phyloP scores from a whole-genome alignment of 179 eudicot species.

The Corrigiola litoralis region DNA sequence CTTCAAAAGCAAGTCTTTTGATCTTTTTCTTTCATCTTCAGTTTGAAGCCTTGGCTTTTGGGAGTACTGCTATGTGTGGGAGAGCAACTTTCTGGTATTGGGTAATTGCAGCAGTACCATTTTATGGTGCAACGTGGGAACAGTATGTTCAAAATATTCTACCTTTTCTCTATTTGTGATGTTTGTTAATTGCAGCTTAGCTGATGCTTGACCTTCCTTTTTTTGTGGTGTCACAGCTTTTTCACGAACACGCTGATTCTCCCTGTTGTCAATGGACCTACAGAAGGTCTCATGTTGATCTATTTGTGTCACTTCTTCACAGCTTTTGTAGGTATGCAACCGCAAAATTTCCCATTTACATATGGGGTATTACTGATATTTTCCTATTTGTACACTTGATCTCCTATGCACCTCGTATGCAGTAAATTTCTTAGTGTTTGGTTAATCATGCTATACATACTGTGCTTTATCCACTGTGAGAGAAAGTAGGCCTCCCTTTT shows the following conservation, averaged over 20 bases:
- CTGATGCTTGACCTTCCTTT: slow-evolving; percentile 4
- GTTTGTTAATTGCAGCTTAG: not conserved
- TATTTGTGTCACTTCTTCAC: slow-evolving; percentile 77
- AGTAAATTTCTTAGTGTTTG: too few species aligned
- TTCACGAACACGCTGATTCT: slow-evolving; percentile 96
- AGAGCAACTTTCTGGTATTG: slow-evolving; percentile 84
- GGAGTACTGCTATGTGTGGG: slow-evolving; percentile 90
- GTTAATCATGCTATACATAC: too few species aligned
- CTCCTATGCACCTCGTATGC: too few species aligned
- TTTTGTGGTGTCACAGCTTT: slow-evolving; percentile 48
- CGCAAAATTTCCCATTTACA: too few species aligned
- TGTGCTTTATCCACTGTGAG: too few species aligned
- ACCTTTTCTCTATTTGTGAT: too few species aligned
- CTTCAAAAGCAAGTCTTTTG: slow-evolving; percentile 2
- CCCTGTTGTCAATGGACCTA: slow-evolving; percentile 93
- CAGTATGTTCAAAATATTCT: too few species aligned
- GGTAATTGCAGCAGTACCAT: slow-evolving; percentile 87
- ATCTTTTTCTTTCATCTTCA: slow-evolving; percentile 19
- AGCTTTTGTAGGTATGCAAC: slow-evolving; percentile 72
- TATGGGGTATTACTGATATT: too few species aligned
- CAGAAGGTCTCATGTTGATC: slow-evolving; percentile 94
- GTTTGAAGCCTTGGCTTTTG: slow-evolving; percentile 94
- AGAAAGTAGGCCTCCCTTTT: too few species aligned
- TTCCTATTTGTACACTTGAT: too few species aligned
- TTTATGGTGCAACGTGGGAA: slow-evolving; percentile 97